Conservation (phyloP, 345 rosid genomes). For the Leavenworthia alabamica region DNA sequence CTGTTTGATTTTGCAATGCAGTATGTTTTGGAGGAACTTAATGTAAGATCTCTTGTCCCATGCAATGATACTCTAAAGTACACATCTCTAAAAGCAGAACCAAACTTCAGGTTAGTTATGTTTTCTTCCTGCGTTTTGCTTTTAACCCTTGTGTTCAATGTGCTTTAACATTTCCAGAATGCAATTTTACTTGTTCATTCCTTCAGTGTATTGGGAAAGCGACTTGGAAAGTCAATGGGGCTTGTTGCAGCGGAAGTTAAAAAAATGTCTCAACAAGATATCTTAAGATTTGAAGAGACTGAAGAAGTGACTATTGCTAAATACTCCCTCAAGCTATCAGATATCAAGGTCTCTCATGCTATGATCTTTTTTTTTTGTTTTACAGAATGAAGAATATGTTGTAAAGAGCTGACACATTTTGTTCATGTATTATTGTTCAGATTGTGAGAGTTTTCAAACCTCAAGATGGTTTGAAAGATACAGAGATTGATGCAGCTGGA, state of each 20-base stretch:
- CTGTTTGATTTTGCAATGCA: constrained; percentile 31
- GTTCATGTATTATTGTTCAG: constrained; percentile 31
- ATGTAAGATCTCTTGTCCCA: constrained; percentile 65
- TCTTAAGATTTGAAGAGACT: constrained; percentile 62
- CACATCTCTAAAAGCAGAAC: constrained; percentile 83
- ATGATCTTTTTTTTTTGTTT: neutral
- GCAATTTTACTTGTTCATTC: constrained; percentile 21
- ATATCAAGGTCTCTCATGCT: constrained; percentile 62
- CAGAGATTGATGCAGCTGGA: constrained; percentile 81
- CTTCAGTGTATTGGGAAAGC: constrained; percentile 67
- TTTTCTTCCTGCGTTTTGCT: neutral
- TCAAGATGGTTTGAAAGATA: constrained; percentile 68
- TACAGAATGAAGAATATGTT: neutral
- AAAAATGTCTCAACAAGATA: constrained; percentile 69
- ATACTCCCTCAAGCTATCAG: constrained; percentile 56
- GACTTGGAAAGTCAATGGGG: constrained; percentile 90
- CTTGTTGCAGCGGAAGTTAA: constrained; percentile 74
- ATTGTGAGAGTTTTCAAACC: constrained; percentile 72
- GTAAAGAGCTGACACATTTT: neutral
- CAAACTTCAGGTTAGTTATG: constrained; percentile 70
- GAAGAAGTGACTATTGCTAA: constrained; percentile 69
- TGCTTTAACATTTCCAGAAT: constrained; percentile 12
- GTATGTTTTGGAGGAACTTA: constrained; percentile 92
- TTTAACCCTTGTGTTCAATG: neutral
- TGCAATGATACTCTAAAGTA: constrained; percentile 77